Percentiles rank a stretch among this genome's conserved stretches.
phyloP scores from a whole-genome alignment of 2,329 filamentous ascomycete genomes.

The Sporothrix luriei region DNA sequence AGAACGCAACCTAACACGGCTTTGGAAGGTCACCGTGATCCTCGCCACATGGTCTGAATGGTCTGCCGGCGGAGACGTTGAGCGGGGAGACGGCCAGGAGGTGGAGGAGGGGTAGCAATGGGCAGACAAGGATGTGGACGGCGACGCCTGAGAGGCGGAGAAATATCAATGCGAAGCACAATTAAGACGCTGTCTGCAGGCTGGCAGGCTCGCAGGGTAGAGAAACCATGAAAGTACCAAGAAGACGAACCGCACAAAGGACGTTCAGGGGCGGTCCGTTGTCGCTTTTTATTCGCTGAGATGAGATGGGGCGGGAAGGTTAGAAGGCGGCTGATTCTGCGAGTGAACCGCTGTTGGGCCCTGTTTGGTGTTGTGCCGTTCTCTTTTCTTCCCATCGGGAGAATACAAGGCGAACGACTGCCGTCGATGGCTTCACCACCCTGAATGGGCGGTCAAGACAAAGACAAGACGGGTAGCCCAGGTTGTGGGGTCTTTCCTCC shows the following conservation, averaged over 20 bases:
- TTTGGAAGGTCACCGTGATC: conserved; percentile 5
- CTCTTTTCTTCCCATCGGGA: not conserved
- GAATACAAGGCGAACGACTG: not conserved
- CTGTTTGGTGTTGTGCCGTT: not conserved
- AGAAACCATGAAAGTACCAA: not conserved
- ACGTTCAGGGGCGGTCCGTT: not conserved
- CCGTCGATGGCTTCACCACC: no score
- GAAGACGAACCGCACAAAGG: not conserved
- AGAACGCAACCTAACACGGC: not conserved
- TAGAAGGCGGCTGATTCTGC: not conserved
- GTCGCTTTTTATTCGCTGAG: not conserved
- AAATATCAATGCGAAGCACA: not conserved
- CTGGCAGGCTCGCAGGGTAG: no score
- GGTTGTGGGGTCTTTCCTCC: no score
- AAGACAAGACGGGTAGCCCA: not conserved
- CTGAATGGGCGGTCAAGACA: no score
- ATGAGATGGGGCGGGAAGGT: not conserved
- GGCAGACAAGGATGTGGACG: not conserved
- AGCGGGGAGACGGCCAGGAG: no score
- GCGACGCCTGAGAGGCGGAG: not conserved
- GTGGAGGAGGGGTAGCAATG: not conserved
- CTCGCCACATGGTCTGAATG: not conserved
- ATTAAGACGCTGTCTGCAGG: no score
- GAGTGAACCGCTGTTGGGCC: no score
- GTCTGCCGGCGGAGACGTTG: not conserved